Evolutionary conservation across 306 rosid genomes (phyloP), one percentile per base, ranked within the genome.

Genomic region (Medicago ruthenica): DNA sequence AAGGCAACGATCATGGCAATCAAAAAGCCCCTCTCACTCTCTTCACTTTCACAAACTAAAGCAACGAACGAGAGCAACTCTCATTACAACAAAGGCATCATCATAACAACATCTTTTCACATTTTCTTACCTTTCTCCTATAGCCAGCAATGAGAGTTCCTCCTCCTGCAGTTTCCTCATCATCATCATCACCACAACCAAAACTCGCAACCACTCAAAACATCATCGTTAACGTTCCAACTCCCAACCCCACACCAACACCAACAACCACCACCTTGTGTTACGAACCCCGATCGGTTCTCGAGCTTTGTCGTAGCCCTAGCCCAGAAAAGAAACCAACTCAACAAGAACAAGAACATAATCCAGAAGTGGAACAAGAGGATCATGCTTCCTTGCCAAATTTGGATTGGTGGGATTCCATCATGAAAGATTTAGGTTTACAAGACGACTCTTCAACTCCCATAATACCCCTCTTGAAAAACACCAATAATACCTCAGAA

Each of bases 361-460:
- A 40, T 40, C 51, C 3, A 7, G 72, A 42, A 34, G 85, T 86
- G 90, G 98, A 89, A 20, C 96, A 93, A 36, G 92, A 89, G 14
- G 96, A 93, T 53, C 94, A 89, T 63, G 87, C 41, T 14, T 7
- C 67, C 39, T 76, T 87, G 75, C 95, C 89, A 2, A 85, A 72
- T 78, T 86, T 89, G 36, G 98, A 94, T 27, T 94, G 97, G 98
- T 93, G 97, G 98, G 97, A 94, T 21, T 79, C 91, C 13, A 82
- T 94, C 80, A 88, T 91, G 89, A 87, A 78, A 44, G 98, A 94
- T 21, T 78, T 94, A 74, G 96, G 87, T 7, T 81, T 91, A 31
- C 88, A 87, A 18, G 96, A 91, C 7, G 97, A 86, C 12, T 82
- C 89, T 16, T 73, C 61, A 16, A 40, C 71, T 7, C 84, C 90